Evolutionary conservation across 768 basidiomycete species (phyloP), one percentile per base, ranked within the genome.

Genomic region (Thelephora aurantiotincta): DNA sequence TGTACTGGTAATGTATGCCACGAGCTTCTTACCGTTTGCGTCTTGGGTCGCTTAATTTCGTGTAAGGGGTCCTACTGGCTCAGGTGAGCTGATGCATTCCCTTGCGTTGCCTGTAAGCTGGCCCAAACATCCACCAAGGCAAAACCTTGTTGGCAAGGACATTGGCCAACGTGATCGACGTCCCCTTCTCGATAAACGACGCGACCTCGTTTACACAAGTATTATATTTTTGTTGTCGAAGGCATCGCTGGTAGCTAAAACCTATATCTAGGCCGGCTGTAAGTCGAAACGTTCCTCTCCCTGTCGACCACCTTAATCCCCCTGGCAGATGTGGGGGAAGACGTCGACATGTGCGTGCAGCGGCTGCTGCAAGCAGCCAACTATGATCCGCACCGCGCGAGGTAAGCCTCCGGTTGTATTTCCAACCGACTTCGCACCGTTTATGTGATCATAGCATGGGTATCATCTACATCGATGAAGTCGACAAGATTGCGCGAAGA

Each of bases 381-480:
- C 50, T 92, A 83, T 71, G 89, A 97, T 63, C 82, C 90, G 14
- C 60, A 75, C 47, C 77, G 85, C 48, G 90, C 94, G 18, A 85
- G 86, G 89, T 88, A 55, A 35, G 41, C 13, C 11, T 11, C 33
- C 6, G 6, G 33, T 47, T 11, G 46, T 23, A 35, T 11, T 33
- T 55, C 13, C 60, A 11, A 14, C 9, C 46, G 6, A 14, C 43
- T 53, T 2, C 46, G 35, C 19, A 44, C 35, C 26, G 30, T 35
- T 50, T 34, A 46, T 43, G 2, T 16, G 19, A 54, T 44, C 43
- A n/a, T 49, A 93, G 89, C 58, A 80, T 80, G 60, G 93, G 93
- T 5, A 96, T 98, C 51, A 82, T 97, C 30, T 94, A 94, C 59
- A 92, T 98, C 43, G 94, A 98, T 57, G 94, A 98, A 66, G 70